phyloP scores from a whole-genome alignment of 192 early-diverging fungal genomes.

The Geosiphon pyriformis region DNA sequence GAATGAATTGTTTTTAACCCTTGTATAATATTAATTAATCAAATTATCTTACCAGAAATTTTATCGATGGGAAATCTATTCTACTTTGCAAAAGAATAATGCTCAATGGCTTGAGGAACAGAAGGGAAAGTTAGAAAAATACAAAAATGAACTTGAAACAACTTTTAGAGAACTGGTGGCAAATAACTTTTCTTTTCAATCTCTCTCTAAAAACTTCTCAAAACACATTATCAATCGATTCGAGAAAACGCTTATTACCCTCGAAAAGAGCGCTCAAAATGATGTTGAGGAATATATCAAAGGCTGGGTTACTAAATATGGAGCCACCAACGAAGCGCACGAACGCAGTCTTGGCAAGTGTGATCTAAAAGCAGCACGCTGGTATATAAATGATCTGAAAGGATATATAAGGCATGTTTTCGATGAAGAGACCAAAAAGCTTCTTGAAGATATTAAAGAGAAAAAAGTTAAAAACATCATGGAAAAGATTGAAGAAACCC shows the following conservation, averaged over 20 bases:
- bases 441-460: too few species aligned
- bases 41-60: not conserved
- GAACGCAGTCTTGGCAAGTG: not conserved
- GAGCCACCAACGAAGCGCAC: not conserved
- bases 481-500: too few species aligned
- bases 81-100: not conserved
- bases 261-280: not conserved
- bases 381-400: too few species aligned
- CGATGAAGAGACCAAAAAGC: too few species aligned
- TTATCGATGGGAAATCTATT: not conserved
- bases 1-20: too few species aligned
- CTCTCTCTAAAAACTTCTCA: not conserved
- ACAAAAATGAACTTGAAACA: not conserved
- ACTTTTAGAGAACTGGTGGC: not conserved
- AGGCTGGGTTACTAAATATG: not conserved
- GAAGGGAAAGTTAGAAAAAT: not conserved
- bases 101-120: not conserved
- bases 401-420: too few species aligned
- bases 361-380: too few species aligned
- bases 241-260: not conserved
- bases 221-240: not conserved
- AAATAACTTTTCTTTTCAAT: not conserved
- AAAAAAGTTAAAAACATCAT: too few species aligned
- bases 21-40: too few species aligned
- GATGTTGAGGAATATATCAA: not conserved